Conservation (phyloP, 2,329 filamentous ascomycete species). For the Xylaria sp. region DNA sequence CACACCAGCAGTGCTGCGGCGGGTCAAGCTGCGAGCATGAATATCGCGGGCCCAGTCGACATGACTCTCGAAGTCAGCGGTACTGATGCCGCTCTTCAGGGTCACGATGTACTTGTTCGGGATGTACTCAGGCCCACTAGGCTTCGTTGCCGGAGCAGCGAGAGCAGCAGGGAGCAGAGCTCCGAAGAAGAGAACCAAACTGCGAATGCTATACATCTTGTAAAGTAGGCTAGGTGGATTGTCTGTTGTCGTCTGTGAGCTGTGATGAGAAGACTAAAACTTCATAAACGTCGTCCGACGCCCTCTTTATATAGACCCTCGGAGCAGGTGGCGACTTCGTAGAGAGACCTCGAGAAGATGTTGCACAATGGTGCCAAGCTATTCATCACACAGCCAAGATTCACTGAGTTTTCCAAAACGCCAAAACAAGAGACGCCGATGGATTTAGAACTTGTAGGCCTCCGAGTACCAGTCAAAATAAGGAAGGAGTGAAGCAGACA, state of each 20-base stretch:
- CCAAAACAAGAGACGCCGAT: constrained; percentile 30
- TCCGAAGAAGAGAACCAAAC: constrained; percentile 47
- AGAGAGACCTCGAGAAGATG: constrained; percentile 18
- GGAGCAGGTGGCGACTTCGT: constrained; percentile 14
- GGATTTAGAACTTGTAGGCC: constrained; percentile 24
- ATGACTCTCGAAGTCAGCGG: constrained; percentile 51
- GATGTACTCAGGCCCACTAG: constrained; percentile 41
- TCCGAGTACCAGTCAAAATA: constrained; percentile 40
- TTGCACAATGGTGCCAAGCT: constrained; percentile 36
- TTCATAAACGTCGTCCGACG: constrained; percentile 9
- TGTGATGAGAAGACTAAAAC: constrained; percentile 17
- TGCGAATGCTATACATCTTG: constrained; percentile 47
- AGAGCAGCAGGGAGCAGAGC: constrained; percentile 47
- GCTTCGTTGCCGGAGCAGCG: constrained; percentile 45
- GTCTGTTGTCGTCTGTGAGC: constrained; percentile 22
- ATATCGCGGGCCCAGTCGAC: constrained; percentile 51
- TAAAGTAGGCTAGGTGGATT: constrained; percentile 9
- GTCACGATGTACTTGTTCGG: constrained; percentile 50
- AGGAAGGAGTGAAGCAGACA: constrained; percentile 41
- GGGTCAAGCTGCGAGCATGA: constrained; percentile 51
- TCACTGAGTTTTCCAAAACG: constrained; percentile 40
- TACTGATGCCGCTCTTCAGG: constrained; percentile 48
- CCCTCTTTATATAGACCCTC: constrained; percentile 33
- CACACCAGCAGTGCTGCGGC: constrained; percentile 52
- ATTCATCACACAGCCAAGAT: constrained; percentile 33